Evolutionary conservation across 352 stramenopile genomes (phyloP), one percentile per base, ranked within the genome.

Genomic region (Globisporangium uncinulatum): DNA sequence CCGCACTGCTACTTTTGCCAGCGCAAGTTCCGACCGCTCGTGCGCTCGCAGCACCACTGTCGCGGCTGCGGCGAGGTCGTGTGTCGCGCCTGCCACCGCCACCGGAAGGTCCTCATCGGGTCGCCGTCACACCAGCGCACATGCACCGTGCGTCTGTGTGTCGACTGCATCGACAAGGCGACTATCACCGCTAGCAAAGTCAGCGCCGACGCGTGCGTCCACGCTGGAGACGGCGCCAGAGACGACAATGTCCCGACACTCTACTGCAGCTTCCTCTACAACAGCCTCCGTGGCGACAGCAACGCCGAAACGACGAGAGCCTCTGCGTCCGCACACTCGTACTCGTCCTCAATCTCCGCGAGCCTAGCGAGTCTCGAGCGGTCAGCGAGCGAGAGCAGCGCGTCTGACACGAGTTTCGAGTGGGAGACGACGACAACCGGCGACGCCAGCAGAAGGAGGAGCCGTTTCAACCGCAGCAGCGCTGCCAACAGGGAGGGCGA

Each of bases 1-100:
- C 56, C 76, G 42, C 73, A 83, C 55, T 95, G 86, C 65, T 89
- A 84, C 57, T 92, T 86, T 57, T 95, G 86, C 49, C 68, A 83
- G 17, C 69, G 71, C 49, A 89, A 79, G 65, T 94, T 95, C 55
- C 79, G 73, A 2, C 73, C 82, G 0, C 91, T 95, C 46, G 74
- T 71, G 29, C 67, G 87, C 37, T 86, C 88, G 59, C 77, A 87
- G 57, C 80, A 89, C 49, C 82, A 95, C 59, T 95, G 86, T 51
- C 83, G 83, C 36, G 79, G 67, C 0, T 95, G 86, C 37, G 85
- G 83, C 11, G 83, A 92, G 31, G 69, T 95, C 21, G 75, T 94
- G 15, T 95, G 86, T 59, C 81, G 71, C 53, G 71, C 65, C 14
- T 95, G 86, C 69, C 89, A 87, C 44, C 65, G 70, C 8, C 73